Evolutionary conservation across 345 rosid species (phyloP).

Genomic region (Draba incana): DNA sequence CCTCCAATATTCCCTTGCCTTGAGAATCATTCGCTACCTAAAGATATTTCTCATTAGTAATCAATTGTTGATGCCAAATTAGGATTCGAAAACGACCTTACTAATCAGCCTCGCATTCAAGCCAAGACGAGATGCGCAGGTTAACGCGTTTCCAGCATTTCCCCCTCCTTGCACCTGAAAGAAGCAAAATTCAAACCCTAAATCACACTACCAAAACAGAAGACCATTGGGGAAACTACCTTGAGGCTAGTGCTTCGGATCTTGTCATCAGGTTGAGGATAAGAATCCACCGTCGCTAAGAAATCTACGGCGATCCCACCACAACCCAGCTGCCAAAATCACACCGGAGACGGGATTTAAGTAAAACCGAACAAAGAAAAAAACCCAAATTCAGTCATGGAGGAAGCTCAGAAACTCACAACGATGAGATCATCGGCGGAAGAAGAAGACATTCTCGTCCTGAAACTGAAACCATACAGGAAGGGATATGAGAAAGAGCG

Average conservation of each 20-base stretch:
- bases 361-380: not conserved
- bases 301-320: constrained; percentile 65
- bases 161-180: constrained; percentile 76
- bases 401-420: constrained; percentile 38
- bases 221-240: constrained; percentile 39
- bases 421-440: constrained; percentile 31
- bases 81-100: constrained; percentile 41
- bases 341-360: constrained; percentile 18
- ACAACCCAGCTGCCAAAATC: constrained; percentile 65
- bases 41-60: not conserved
- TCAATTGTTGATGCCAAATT: constrained; percentile 3
- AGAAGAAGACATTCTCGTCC: constrained; percentile 57
- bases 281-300: constrained; percentile 74
- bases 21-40: constrained; percentile 63
- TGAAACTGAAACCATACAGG: constrained; percentile 34
- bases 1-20: constrained; percentile 57
- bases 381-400: constrained; percentile 7
- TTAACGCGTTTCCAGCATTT: constrained; percentile 67
- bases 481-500: constrained; percentile 11
- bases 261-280: constrained; percentile 87
- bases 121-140: constrained; percentile 68
- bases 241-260: constrained; percentile 77
- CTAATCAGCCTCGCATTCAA: constrained; percentile 64
- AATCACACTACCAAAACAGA: constrained; percentile 1
- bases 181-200: not conserved